Base-by-base conservation (phyloP, 306 rosid species). In the Prinsepia uniflora region DNA sequence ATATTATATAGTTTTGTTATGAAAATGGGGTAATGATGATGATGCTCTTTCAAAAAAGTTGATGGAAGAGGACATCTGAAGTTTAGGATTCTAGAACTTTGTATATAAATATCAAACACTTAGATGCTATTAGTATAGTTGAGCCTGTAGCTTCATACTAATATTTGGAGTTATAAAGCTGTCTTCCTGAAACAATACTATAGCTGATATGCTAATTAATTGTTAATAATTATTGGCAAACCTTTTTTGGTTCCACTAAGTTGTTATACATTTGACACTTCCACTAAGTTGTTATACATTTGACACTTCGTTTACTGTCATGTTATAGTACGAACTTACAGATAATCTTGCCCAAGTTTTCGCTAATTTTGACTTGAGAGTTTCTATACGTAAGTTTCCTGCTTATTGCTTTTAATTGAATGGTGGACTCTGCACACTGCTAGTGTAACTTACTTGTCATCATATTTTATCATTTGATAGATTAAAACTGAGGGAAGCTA, bases 401-500 rank as follows among this genome's bases (percentile, higher is more conserved):
- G 41, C 44, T 30, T 15, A 15, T 47, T 14, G 8, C 8, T 44
- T 65, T 19, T 20, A 50, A 36, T n/a, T 39, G 0, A 52, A 36
- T 13, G n/a, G 54, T 17, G 42, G 52, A 55, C 53, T 55, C 41
- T 55, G 42, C 49, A 19, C 11, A 24, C 40, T 4, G 22, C 43
- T 17, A 53, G 34, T 75, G 36, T 47, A 58, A 58, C 58, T 53
- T 65, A 17, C 71, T 52, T 74, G 45, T 61, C 34, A 19, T 52
- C 15, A 6, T 58, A 8, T 11, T 59, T 46, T 61, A 7, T 42
- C 10, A 5, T 43, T 60, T 49, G 18, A 36, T 60, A 42, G 48
- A 58, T 48, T 68, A 65, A 43, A 52, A 55, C 70, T 64, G 41
- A 76, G 60, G 7, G 65, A 18, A 14, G 39, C 76, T 73, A 66